A percentile compares a stretch with the other conserved stretches of the same genome.
These are phyloP conservation scores for Sclerotinia spermophila DNA, from an alignment of 2,329 filamentous ascomycete species.

Conservation along the genomic window DNA sequence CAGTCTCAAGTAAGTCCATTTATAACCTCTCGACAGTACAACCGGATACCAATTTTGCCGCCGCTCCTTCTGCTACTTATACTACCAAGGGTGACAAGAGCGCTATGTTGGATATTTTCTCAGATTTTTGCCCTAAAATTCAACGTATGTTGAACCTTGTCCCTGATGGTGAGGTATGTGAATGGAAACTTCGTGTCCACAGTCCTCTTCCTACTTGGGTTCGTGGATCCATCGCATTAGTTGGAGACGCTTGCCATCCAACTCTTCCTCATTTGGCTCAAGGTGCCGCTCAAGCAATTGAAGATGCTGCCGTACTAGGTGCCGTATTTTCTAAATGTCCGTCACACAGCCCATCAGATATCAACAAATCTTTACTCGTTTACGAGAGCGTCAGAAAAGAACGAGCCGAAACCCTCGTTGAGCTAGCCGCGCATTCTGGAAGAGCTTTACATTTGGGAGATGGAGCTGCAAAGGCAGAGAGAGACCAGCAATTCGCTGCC, in stretches of 20 bases:
- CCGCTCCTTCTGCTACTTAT: constrained; percentile 56
- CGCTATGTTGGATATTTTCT: constrained; percentile 58
- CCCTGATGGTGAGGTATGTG: constrained; percentile 58
- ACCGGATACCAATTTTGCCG: constrained; percentile 58
- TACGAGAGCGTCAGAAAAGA: constrained; percentile 56
- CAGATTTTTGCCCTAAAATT: constrained; percentile 57
- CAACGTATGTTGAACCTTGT: constrained; percentile 57
- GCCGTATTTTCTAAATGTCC: constrained; percentile 46
- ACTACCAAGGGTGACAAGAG: constrained; percentile 60
- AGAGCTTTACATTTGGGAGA: constrained; percentile 56
- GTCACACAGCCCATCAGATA: constrained; percentile 37
- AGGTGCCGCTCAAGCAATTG: constrained; percentile 65
- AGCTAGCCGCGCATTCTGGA: constrained; percentile 48
- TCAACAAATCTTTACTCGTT: constrained; percentile 49
- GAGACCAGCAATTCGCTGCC: constrained; percentile 53
- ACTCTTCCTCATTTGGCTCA: constrained; percentile 66
- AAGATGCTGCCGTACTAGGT: constrained; percentile 60
- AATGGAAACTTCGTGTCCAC: constrained; percentile 61
- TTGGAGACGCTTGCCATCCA: constrained; percentile 65
- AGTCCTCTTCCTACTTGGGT: constrained; percentile 55
- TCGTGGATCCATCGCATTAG: constrained; percentile 51
- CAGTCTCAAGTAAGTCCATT: constrained; percentile 62
- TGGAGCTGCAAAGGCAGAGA: constrained; percentile 55
- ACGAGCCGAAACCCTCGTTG: constrained; percentile 49
- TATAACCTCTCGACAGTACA: constrained; percentile 63